phyloP scores from a whole-genome alignment of 495 filamentous ascomycete genomes.

The Letharia lupina region DNA sequence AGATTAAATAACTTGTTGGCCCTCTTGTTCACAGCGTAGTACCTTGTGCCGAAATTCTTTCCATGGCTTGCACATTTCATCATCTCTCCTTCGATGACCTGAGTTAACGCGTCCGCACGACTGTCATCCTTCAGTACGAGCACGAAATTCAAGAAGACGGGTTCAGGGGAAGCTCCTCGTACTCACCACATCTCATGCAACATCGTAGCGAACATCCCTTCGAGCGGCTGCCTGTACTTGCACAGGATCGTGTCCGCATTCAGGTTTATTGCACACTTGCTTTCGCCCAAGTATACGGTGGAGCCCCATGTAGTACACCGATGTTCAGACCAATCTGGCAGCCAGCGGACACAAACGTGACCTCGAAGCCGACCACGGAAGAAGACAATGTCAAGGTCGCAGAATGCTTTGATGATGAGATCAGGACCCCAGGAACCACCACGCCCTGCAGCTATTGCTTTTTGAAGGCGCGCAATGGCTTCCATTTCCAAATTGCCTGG shows the following conservation, averaged over 20 bases:
- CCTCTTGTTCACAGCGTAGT: not conserved
- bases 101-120: not conserved
- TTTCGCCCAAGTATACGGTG: not conserved
- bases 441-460: not conserved
- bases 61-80: not conserved
- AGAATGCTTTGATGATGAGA: slow-evolving; percentile 1
- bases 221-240: not conserved
- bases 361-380: not conserved
- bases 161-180: too few species aligned
- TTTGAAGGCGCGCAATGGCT: not conserved
- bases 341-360: not conserved
- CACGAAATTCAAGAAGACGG: too few species aligned
- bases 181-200: not conserved
- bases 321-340: not conserved
- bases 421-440: not conserved
- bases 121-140: too few species aligned
- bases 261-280: not conserved
- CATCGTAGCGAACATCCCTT: not conserved
- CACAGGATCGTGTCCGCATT: not conserved
- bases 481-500: not conserved
- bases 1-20: not conserved
- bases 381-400: not conserved
- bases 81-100: too few species aligned
- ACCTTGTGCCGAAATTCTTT: not conserved
- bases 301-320: not conserved